Evolutionary conservation across 768 basidiomycete species (phyloP), one percentile per base, ranked within the genome.

Genomic region (Zangia roseola): DNA sequence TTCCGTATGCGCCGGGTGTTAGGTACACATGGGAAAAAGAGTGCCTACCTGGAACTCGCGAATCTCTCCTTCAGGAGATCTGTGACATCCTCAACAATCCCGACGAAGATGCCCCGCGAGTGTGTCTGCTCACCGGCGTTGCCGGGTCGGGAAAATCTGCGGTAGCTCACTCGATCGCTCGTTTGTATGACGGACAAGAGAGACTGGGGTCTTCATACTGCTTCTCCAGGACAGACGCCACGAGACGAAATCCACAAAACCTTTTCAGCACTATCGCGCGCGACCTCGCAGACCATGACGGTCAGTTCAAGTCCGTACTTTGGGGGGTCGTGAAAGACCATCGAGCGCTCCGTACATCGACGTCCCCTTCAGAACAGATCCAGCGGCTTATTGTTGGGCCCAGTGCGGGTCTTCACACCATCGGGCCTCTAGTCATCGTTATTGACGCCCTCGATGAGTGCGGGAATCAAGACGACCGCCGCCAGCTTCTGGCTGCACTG

Each of bases 391-490:
- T 66, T 26, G 19, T 66, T n/a, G 21, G 14, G 14, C 61, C 64
- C 10, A 49, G 50, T 5, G 12, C 24, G 19, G 34, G 44, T 10
- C 24, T 62, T 24, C 49, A 45, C 13, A 46, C 49, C n/a, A 24
- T 56, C 26, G 26, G 26, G 26, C 26, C 26, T 10, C 26, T 26
- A 26, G 26, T 26, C 6, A 9, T 26, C 26, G 50, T 69, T 35
- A 56, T 68, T 23, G 70, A 71, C 26, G 63, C 51, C 13, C 44
- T 68, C 8, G 60, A 65, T 19, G 51, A 57, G 28, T 58, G 60
- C 28, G 52, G 52, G 5, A 40, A 58, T 23, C 9, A 10, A 28
- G 23, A 13, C 2, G 5, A 16, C 40, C 55, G 58, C 6, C 26
- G 31, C 13, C 36, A 30, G 5, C 49, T 69, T 24, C 57, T 71